phyloP scores from a whole-genome alignment of 768 basidiomycete genomes.

The Collybiopsis luxurians region DNA sequence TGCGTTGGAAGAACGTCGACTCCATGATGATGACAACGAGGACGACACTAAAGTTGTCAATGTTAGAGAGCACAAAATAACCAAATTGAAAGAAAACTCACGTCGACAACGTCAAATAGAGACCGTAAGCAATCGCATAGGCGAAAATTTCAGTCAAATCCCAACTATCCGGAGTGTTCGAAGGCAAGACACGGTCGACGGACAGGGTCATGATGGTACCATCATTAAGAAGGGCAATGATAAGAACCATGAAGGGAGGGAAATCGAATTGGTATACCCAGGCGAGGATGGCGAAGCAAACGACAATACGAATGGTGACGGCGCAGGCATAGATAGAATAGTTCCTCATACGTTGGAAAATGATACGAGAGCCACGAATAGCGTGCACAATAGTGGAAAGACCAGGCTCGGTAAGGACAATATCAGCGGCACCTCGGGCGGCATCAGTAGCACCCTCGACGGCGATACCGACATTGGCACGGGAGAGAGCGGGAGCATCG shows the following conservation, averaged over 20 bases:
- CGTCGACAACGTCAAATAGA: conserved; percentile 93
- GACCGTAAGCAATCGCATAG: conserved; percentile 92
- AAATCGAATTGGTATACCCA: conserved; percentile 98
- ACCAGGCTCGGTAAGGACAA: conserved; percentile 97
- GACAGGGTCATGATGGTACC: conserved; percentile 99
- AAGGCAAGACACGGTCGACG: conserved; percentile 93
- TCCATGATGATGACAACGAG: conserved; percentile 83
- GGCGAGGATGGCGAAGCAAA: conserved; percentile 93
- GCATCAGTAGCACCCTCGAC: conserved; percentile 99
- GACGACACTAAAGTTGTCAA: conserved; percentile 49
- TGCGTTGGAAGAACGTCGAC: conserved; percentile 86
- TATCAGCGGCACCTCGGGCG: conserved; percentile 97
- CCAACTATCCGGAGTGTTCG: conserved; percentile 92
- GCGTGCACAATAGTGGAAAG: conserved; percentile 99
- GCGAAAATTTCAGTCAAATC: conserved; percentile 95
- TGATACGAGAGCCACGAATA: conserved; percentile 96
- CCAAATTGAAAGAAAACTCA: conserved; percentile 36
- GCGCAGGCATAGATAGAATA: conserved; percentile 96
- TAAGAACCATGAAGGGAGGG: conserved; percentile 99
- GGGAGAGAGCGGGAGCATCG: conserved; percentile 95
- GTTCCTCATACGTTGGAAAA: conserved; percentile 99
- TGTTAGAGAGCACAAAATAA: not conserved
- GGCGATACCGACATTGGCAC: conserved; percentile 99
- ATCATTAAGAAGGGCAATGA: conserved; percentile 95
- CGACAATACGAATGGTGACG: conserved; percentile 98